These are phyloP conservation scores for Durio zibethinus DNA, from an alignment of 345 rosid genomes.

Conservation along the genomic window DNA sequence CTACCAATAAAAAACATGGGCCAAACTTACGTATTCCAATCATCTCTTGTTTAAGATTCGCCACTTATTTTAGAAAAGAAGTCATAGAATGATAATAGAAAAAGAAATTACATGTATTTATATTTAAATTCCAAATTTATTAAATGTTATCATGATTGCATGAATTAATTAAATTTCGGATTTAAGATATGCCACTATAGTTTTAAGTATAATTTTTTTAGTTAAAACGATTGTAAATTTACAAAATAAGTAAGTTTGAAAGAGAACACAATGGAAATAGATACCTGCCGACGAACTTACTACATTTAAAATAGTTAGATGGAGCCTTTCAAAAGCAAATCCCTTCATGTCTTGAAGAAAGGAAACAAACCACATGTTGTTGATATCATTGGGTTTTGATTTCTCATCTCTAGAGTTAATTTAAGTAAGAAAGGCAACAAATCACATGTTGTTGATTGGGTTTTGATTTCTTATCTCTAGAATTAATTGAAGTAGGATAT, in stretches of 20 bases:
- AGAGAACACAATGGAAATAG: neutral
- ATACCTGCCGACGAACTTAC: conserved; percentile 16
- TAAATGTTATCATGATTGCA: too few relatives aligned
- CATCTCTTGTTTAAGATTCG: neutral
- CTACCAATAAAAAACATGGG: neutral
- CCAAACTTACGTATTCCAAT: neutral
- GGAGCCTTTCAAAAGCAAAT: conserved; percentile 11
- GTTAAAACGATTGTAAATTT: neutral
- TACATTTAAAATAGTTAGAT: neutral
- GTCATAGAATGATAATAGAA: too few relatives aligned
- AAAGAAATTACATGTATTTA: too few relatives aligned
- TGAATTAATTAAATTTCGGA: too few relatives aligned
- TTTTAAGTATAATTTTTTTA: neutral
- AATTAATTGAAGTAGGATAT: neutral
- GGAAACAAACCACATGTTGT: conserved; percentile 15
- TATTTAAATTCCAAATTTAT: too few relatives aligned
- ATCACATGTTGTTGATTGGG: conserved; percentile 4
- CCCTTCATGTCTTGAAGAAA: conserved; percentile 12
- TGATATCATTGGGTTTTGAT: conserved; percentile 8
- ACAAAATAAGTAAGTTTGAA: neutral
- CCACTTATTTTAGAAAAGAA: too few relatives aligned
- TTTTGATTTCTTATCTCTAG: conserved; percentile 2
- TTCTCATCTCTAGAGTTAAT: neutral
- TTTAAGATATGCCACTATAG: neutral
- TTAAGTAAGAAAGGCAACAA: conserved; percentile 20